A percentile compares a stretch with the other conserved stretches of the same genome.
Evolutionary conservation across 2,329 filamentous ascomycete species (phyloP).

Genomic region (Plectosphaerella plurivora): DNA sequence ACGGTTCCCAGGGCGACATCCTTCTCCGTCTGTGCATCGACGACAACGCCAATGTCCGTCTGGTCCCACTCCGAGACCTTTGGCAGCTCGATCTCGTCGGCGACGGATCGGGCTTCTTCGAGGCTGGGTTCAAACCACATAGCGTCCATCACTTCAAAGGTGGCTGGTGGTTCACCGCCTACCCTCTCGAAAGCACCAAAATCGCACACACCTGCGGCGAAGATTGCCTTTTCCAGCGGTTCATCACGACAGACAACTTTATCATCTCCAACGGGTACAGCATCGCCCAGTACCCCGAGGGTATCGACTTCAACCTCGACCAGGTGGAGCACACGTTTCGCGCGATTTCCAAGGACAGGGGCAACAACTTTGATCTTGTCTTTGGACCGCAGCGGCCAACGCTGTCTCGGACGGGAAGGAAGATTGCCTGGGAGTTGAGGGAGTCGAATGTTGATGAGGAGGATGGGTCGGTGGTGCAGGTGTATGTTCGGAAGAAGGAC

Average conservation of each 20-base stretch:
- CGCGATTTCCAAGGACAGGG: constrained; percentile 21
- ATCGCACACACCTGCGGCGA: constrained; percentile 37
- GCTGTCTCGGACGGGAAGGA: constrained; percentile 22
- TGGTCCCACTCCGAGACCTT: constrained; percentile 31
- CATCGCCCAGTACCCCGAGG: neutral
- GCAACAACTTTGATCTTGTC: constrained; percentile 25
- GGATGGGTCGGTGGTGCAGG: constrained; percentile 1
- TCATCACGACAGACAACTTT: constrained; percentile 39
- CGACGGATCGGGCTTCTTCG: constrained; percentile 40
- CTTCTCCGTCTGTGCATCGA: constrained; percentile 34
- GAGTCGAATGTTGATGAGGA: constrained; percentile 3
- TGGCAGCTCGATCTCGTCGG: constrained; percentile 24
- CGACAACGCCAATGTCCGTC: constrained; percentile 26
- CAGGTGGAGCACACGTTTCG: constrained; percentile 21
- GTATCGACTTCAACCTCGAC: constrained; percentile 1
- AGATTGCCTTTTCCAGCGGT: constrained; percentile 40
- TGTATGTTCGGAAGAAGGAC: constrained; percentile 6
- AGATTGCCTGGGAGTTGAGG: constrained; percentile 22
- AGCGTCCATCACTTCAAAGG: constrained; percentile 30
- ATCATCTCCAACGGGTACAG: constrained; percentile 43
- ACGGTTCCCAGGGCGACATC: constrained; percentile 31
- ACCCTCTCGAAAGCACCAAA: constrained; percentile 31
- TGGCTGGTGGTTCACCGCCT: constrained; percentile 5
- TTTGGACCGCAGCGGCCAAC: constrained; percentile 22
- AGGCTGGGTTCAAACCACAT: constrained; percentile 33